Base-by-base conservation (phyloP, 192 early-diverging fungal genomes). In the Coemansia sp. region DNA sequence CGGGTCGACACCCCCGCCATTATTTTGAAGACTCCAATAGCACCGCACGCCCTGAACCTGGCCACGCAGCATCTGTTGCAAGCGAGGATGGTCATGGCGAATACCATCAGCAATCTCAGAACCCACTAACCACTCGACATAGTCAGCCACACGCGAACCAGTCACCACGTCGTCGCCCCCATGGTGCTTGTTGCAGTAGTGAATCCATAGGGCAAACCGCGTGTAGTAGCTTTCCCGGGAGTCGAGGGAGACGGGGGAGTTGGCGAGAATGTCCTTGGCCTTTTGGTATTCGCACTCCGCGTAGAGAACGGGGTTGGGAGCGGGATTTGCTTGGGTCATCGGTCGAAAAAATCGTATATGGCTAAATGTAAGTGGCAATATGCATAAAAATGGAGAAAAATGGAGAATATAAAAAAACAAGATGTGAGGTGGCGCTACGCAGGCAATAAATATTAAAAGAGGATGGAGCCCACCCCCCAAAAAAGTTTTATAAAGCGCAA, bases 101-200 rank as follows among this genome's bases (percentile, higher is more conserved):
- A 81, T 81, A 64, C 78, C 66, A 57, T 75, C 78, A 25, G 78
- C 78, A 25, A 66, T 56, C 18, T 73, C 78, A 3, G 78, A 81
- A 48, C 41, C 66, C 23, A 75, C 73, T 69, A 75, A 62, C 78
- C 78, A 81, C 60, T 81, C 78, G 61, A 72, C 73, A 33, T 81
- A 81, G 59, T 74, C 69, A 20, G 73, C 62, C 28, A 81, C 66
- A 21, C 70, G 69, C 28, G 55, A 37, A 14, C 61, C 64, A 13
- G 66, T 72, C 25, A 75, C 70, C 5, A 42, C 36, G 43, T 81
- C 78, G 33, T 81, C 73, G 36, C 70, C 66, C 34, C 42, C 56
- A 41, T 58, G 72, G 45, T 61, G 48, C 23, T 37, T 34, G 25
- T 68, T 66, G 61, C 78, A 67, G 56, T 66, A 81, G 61, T 81